Base-by-base conservation (phyloP, 805 yeast species). In the Starmerella powellii region DNA sequence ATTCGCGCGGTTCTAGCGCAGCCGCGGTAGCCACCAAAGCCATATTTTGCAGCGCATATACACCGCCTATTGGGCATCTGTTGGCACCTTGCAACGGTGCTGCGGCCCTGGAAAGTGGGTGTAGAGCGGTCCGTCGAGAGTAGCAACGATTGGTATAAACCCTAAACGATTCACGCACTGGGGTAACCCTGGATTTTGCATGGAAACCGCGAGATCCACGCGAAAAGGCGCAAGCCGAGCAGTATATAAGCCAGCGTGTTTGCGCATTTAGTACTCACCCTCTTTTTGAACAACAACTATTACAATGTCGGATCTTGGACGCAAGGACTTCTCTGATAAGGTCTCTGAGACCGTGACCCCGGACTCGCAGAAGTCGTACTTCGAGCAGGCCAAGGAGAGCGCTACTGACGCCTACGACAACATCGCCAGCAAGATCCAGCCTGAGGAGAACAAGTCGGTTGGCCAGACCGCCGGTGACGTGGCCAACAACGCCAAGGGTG, bases 281-380 rank as follows among this genome's bases (percentile, higher is more conserved):
- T 26, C 12, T n/a, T n/a, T n/a, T n/a, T n/a, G n/a, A n/a, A n/a
- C n/a, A n/a, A n/a, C n/a, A n/a, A n/a, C n/a, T n/a, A n/a, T n/a
- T n/a, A 44, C 36, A 37, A 54, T 54, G 57, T 52, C 56, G 41
- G 57, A 54, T 46, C 13, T 71, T 48, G 83, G 80, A 56, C 80
- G 94, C 79, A 84, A 85, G 68, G 66, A 73, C 60, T 71, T 84
- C 59, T 53, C 76, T 51, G 80, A 79, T 61, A 81, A 83, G 65
- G 65, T 73, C 53, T 44, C 71, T 41, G 94, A 84, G 69, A 57
- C 72, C 33, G 46, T 79, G 33, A 80, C 72, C 52, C 94, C 94
- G 51, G 78, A 84, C 49, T 63, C 72, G 44, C 72, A 79, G 63
- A 85, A 85, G 67, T 71, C 43, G 4, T 63, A 65, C 56, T 61